Evolutionary conservation across 768 basidiomycete genomes (phyloP).

Genomic region (Pleurotus giganteus): DNA sequence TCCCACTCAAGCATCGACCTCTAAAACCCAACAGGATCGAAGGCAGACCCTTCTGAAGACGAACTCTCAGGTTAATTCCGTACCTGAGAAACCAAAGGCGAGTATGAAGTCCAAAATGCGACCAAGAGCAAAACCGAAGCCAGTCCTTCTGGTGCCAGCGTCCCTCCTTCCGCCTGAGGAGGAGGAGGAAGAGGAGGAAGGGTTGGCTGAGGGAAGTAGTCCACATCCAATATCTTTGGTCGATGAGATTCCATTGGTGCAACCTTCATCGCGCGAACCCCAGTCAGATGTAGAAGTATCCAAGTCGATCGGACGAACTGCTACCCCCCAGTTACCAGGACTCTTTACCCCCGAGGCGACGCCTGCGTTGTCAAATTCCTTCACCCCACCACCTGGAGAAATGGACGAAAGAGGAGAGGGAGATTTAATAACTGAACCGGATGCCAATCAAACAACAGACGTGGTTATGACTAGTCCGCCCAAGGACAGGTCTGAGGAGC

Average conservation of each 20-base stretch:
- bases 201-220: too few relatives aligned
- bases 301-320: too few relatives aligned
- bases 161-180: slow-evolving; percentile 25
- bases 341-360: not conserved
- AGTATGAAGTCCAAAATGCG: not conserved
- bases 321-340: not conserved
- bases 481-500: not conserved
- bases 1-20: slow-evolving; percentile 5
- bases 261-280: too few relatives aligned
- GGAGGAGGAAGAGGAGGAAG: too few relatives aligned
- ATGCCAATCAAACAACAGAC: not conserved
- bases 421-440: not conserved
- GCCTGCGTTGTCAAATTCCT: not conserved
- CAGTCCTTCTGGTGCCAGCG: slow-evolving; percentile 8
- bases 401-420: not conserved
- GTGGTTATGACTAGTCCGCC: not conserved
- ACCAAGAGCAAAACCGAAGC: slow-evolving; percentile 18
- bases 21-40: not conserved
- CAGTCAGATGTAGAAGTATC: too few relatives aligned
- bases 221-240: too few relatives aligned
- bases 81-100: slow-evolving; percentile 12
- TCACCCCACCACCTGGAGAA: not conserved
- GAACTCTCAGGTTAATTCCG: not conserved
- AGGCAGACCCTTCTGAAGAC: not conserved
- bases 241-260: too few relatives aligned